A percentile compares a stretch with the other conserved stretches of the same genome.
phyloP scores from a whole-genome alignment of 306 rosid genomes.

The Cucumis sativus region Cucumber_9930_V3 NC_026657.2:30176501-30177000 shows the following conservation, averaged over 20 bases:
- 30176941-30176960: constrained; percentile 23
- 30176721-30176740: constrained; percentile 97
- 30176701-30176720: constrained; percentile 99
- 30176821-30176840: not conserved
- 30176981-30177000: constrained; percentile 97
- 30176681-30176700: constrained; percentile 86
- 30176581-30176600: constrained; percentile 75
- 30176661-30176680: constrained; percentile 94
- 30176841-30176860: not conserved
- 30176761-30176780: constrained; percentile 16
- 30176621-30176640: constrained; percentile 94
- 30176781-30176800: not conserved
- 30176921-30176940: constrained; percentile 1
- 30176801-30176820: not conserved
- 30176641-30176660: constrained; percentile 95
- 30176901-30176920: not conserved
- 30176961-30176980: constrained; percentile 95
- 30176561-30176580: constrained; percentile 96
- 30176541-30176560: constrained; percentile 64
- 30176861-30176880: not conserved
- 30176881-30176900: not conserved
- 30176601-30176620: constrained; percentile 92
- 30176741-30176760: constrained; percentile 6
- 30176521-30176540: not conserved
- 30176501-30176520: not conserved